Evolutionary conservation across 1,284 basidiomycete genomes (phyloP).

Genomic region (Trichosporon sp.): DNA sequence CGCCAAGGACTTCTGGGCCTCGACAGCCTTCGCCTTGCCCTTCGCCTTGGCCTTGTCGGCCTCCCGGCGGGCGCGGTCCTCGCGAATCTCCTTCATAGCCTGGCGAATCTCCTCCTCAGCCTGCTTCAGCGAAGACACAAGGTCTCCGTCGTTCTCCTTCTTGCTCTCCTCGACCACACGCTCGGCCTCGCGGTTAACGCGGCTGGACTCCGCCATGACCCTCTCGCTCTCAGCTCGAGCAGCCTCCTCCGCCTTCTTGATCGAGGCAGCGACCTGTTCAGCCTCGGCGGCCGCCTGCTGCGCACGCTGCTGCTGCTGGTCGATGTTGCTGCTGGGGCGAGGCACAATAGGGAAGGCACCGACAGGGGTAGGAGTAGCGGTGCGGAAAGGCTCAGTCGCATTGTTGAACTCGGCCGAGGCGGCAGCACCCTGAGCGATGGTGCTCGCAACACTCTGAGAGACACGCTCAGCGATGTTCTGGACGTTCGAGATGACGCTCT

Average conservation of each 20-base stretch:
- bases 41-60: neutral
- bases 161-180: neutral
- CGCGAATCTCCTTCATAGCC: neutral
- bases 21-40: neutral
- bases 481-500: neutral
- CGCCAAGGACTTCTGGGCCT: no score
- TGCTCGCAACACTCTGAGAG: neutral
- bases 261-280: neutral
- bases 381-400: neutral
- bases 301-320: neutral
- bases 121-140: neutral
- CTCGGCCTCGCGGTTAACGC: constrained; percentile 3
- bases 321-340: neutral
- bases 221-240: neutral
- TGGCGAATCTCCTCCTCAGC: neutral
- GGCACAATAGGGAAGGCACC: constrained; percentile 5
- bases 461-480: neutral
- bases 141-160: neutral
- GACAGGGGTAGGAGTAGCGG: constrained; percentile 6
- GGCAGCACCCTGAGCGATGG: neutral
- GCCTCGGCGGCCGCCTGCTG: neutral
- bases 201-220: neutral
- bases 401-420: neutral
- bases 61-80: neutral
- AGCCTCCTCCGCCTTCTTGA: neutral